Evolutionary conservation across 495 filamentous ascomycete species (phyloP).

Genomic region (Penicillium herquei): DNA sequence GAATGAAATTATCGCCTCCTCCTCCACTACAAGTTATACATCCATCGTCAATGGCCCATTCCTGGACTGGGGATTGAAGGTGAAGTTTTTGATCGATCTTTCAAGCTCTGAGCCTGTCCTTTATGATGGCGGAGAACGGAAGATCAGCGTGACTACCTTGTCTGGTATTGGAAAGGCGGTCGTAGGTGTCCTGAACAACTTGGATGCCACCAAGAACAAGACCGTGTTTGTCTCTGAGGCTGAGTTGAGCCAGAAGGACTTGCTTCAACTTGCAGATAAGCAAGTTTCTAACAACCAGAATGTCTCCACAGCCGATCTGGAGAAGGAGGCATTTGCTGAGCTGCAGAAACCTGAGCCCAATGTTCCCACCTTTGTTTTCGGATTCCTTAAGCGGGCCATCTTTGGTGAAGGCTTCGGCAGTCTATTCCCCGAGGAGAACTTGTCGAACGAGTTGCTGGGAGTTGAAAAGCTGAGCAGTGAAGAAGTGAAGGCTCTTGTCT

Average conservation of each 20-base stretch:
- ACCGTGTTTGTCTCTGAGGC: constrained; percentile 49
- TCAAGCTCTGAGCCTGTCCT: constrained; percentile 41
- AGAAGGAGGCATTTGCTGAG: constrained; percentile 42
- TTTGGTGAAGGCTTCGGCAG: constrained; percentile 46
- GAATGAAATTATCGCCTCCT: constrained; percentile 25
- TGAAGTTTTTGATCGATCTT: constrained; percentile 37
- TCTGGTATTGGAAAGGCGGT: constrained; percentile 46
- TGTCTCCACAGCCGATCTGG: constrained; percentile 38
- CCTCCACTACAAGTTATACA: constrained; percentile 44
- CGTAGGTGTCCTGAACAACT: constrained; percentile 45
- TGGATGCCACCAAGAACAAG: constrained; percentile 52
- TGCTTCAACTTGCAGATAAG: constrained; percentile 42
- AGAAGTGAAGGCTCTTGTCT: not conserved
- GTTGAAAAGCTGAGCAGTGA: not conserved
- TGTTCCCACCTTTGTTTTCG: constrained; percentile 34
- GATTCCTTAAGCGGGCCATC: constrained; percentile 39
- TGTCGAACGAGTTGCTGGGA: constrained; percentile 39
- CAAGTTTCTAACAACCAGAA: constrained; percentile 38
- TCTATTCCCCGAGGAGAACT: constrained; percentile 26
- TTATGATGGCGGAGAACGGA: constrained; percentile 52
- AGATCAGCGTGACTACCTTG: constrained; percentile 46
- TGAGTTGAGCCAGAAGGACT: constrained; percentile 14
- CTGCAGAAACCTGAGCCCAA: constrained; percentile 25
- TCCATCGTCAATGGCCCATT: constrained; percentile 48
- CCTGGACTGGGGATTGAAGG: constrained; percentile 48